Evolutionary conservation across 176 grass and related monocot genomes (phyloP).

Genomic region (sorghum (Sorghum bicolor)): Sorghum_bicolor_NCBIv3 NC_012872.2:72627501-72628000

Average conservation of each 20-base stretch:
- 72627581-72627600: conserved; percentile 91
- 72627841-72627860: conserved; percentile 70
- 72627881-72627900: conserved; percentile 82
- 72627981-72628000: not conserved
- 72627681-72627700: conserved; percentile 3
- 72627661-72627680: conserved; percentile 70
- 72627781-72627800: conserved; percentile 73
- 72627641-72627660: conserved; percentile 64
- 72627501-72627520: conserved; percentile 78
- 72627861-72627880: conserved; percentile 88
- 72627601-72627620: conserved; percentile 45
- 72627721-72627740: not conserved
- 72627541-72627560: conserved; percentile 87
- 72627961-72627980: not conserved
- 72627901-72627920: not conserved
- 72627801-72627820: conserved; percentile 43
- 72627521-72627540: conserved; percentile 92
- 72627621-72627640: conserved; percentile 72
- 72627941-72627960: not conserved
- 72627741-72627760: conserved; percentile 58
- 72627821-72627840: conserved; percentile 63
- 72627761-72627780: conserved; percentile 68
- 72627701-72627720: not conserved
- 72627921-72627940: not conserved
- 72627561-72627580: conserved; percentile 87